These are phyloP conservation scores for Metarhizium robertsii DNA, from an alignment of 2,329 filamentous ascomycete genomes.

Conservation along the genomic window DNA sequence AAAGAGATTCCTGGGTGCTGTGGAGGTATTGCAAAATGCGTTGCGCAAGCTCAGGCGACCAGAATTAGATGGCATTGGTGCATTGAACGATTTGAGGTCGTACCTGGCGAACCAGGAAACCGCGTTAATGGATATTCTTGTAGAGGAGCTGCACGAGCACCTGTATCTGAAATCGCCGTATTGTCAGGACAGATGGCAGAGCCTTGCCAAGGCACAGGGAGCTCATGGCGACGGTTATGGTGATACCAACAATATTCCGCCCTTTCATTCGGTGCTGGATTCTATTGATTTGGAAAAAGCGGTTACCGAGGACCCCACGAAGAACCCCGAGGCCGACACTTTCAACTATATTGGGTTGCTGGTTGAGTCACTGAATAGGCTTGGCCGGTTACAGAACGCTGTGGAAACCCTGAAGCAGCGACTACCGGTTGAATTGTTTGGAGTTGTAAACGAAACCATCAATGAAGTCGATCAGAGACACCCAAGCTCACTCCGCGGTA, in stretches of 20 bases:
- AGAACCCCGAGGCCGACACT: constrained; percentile 90
- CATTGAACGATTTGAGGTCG: constrained; percentile 71
- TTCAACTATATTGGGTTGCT: constrained; percentile 87
- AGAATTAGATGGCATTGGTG: constrained; percentile 85
- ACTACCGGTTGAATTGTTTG: constrained; percentile 86
- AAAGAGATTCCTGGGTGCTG: constrained; percentile 86
- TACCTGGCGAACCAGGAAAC: constrained; percentile 93
- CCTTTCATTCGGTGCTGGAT: constrained; percentile 53
- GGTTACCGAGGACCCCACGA: constrained; percentile 77
- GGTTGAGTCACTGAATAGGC: constrained; percentile 81
- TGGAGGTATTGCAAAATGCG: constrained; percentile 84
- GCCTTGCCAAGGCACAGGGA: constrained; percentile 59
- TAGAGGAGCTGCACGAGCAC: constrained; percentile 97
- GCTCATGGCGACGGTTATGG: constrained; percentile 38
- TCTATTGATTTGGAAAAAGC: constrained; percentile 48
- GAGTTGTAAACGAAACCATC: constrained; percentile 89
- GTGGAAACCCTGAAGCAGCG: constrained; percentile 88
- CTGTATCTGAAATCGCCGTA: constrained; percentile 97
- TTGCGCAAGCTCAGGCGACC: constrained; percentile 75
- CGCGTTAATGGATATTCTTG: constrained; percentile 81
- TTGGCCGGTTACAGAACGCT: constrained; percentile 76
- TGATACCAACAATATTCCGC: constrained; percentile 35
- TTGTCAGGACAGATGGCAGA: constrained; percentile 92
- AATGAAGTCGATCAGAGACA: constrained; percentile 88
- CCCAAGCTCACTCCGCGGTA: constrained; percentile 65